These are phyloP conservation scores for Dunaliella sp. DNA, from an alignment of 139 green algal genomes.

Conservation along the genomic window DNA sequence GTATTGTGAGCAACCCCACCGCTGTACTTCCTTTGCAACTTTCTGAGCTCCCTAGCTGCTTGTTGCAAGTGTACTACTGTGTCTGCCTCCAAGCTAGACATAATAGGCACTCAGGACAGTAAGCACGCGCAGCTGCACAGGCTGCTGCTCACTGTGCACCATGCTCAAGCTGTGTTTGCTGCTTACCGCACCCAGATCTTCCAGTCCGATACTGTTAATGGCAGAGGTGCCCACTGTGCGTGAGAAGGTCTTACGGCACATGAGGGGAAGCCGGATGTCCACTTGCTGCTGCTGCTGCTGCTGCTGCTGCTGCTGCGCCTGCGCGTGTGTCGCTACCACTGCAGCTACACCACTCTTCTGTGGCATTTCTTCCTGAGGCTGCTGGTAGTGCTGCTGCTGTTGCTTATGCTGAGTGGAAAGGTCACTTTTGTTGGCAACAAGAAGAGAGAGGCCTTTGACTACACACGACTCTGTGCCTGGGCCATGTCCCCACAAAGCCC, in stretches of 20 bases:
- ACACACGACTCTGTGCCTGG: slow-evolving; percentile 29
- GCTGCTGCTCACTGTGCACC: too few relatives aligned
- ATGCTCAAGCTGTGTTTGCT: too few relatives aligned
- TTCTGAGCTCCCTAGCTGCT: too few relatives aligned
- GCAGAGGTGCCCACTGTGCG: slow-evolving; percentile 66
- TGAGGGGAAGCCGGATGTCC: slow-evolving; percentile 5
- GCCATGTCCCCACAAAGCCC: slow-evolving; percentile 49
- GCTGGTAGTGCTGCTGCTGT: slow-evolving; percentile 19
- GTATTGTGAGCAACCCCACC: too few relatives aligned
- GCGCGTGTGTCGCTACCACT: not conserved
- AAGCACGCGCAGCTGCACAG: too few relatives aligned
- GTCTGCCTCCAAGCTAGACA: too few relatives aligned
- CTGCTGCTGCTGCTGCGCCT: not conserved
- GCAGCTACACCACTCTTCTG: not conserved
- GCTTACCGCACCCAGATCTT: slow-evolving; percentile 49
- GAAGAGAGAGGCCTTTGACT: slow-evolving; percentile 55
- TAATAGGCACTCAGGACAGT: too few relatives aligned
- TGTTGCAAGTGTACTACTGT: too few relatives aligned
- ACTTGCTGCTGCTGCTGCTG: slow-evolving; percentile 9
- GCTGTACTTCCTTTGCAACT: too few relatives aligned
- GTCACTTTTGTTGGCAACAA: slow-evolving; percentile 93
- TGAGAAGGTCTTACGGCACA: slow-evolving; percentile 2
- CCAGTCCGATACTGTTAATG: slow-evolving; percentile 55
- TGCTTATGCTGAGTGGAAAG: slow-evolving; percentile 31
- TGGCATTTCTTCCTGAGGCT: not conserved